Evolutionary conservation across 2,329 filamentous ascomycete species (phyloP), one percentile per base, ranked within the genome.

Genomic region (Alternaria hordeiaustralica): DNA sequence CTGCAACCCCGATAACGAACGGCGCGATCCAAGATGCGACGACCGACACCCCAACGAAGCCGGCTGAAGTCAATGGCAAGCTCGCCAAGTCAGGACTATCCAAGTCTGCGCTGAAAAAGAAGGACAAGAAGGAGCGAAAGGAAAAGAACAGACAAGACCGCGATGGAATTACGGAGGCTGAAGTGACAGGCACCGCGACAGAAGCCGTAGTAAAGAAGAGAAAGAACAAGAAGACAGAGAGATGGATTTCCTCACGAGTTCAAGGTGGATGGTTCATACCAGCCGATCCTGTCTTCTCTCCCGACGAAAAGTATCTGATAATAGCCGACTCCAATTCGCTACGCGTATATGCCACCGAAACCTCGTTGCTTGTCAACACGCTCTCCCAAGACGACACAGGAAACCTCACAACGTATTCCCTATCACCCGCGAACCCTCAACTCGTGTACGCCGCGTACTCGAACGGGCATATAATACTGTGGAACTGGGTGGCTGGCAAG

Each of bases 311-410:
- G 82, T 86, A 77, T 79, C 78, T 97, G 43, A 89, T 97, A 61
- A 79, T 97, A 60, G 88, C 90, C 30, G 92, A 93, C 73, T 87
- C 89, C 64, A 90, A 88, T 26, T 90, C 90, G 10, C 84, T 97
- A 58, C 91, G 94, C 77, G 86, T 97, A 25, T 97, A 96, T 80
- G 92, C 92, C 2, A 88, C 92, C 28, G 84, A 88, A 67, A 94
- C 93, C 58, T 98, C 96, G 2, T 87, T 96, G 54, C 87, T 96
- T 21, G 84, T 93, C 49, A 89, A 93, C 69, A 88, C 89, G 60
- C 90, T 97, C 53, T 79, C 81, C n/a, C 68, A 83, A 70, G 75
- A 70, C 20, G 69, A 80, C 71, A 78, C 83, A 21, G 79, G 70
- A 13, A 50, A 75, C 11, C 81, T 90, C 21, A 80, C 83, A 21